Percentiles rank a stretch among this genome's conserved stretches.
These are phyloP conservation scores for Pouteria campechiana DNA, from an alignment of 179 eudicot species.

Conservation along the genomic window DNA sequence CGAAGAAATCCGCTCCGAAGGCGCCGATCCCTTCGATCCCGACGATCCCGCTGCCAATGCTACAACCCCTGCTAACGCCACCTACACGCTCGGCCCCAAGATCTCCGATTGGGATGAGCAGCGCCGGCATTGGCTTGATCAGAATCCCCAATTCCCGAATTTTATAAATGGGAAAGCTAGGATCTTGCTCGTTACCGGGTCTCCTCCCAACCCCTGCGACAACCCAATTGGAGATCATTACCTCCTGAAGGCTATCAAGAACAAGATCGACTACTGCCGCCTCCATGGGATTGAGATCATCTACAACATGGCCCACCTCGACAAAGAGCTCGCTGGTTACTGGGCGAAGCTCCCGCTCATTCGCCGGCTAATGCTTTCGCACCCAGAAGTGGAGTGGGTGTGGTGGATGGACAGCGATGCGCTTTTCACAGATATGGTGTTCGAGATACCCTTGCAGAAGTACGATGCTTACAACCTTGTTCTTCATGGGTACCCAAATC, in stretches of 20 bases:
- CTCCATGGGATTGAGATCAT: conserved; percentile 76
- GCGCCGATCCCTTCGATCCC: conserved; percentile 33
- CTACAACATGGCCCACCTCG: conserved; percentile 79
- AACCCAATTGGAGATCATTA: conserved; percentile 82
- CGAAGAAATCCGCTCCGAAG: conserved; percentile 55
- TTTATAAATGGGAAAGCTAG: conserved; percentile 35
- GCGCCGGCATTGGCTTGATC: conserved; percentile 40
- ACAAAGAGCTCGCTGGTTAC: conserved; percentile 57
- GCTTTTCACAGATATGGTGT: conserved; percentile 72
- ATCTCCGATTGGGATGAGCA: conserved; percentile 54
- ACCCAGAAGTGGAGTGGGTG: conserved; percentile 86
- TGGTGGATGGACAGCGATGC: conserved; percentile 99
- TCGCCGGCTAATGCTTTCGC: conserved; percentile 65
- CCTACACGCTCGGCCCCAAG: conserved; percentile 49
- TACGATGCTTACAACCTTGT: conserved; percentile 42
- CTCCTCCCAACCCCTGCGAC: conserved; percentile 73
- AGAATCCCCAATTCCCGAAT: conserved; percentile 49
- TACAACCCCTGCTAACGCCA: too few relatives aligned
- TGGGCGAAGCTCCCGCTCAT: conserved; percentile 80
- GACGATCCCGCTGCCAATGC: conserved; percentile 4
- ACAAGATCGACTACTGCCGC: conserved; percentile 84
- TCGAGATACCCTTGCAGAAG: conserved; percentile 47
- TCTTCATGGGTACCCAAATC: conserved; percentile 68
- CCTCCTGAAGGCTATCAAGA: conserved; percentile 55
- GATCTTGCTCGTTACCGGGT: conserved; percentile 66